Percentiles rank a stretch among this genome's conserved stretches.
phyloP scores from a whole-genome alignment of 2,329 filamentous ascomycete genomes.

The Aspergillus aculeatus region DNA sequence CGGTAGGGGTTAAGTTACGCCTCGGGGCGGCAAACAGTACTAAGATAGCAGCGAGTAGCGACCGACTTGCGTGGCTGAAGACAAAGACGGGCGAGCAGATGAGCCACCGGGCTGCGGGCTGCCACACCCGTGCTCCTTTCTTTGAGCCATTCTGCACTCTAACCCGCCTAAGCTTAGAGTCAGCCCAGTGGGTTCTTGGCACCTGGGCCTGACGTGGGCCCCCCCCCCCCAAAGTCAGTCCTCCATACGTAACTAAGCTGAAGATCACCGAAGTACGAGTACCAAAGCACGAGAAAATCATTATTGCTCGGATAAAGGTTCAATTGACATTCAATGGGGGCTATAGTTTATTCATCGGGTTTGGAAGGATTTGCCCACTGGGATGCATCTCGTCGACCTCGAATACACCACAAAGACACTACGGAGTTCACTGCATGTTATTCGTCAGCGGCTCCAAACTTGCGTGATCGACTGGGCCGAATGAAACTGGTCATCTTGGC shows the following conservation, averaged over 20 bases:
- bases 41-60: background rate
- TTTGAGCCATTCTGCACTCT: background rate
- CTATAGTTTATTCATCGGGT: too few relatives aligned
- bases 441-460: background rate
- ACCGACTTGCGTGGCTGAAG: background rate
- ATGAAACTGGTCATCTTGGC: background rate
- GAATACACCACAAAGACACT: too few relatives aligned
- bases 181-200: background rate
- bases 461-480: background rate
- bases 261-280: too few relatives aligned
- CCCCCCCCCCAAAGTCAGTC: too few relatives aligned
- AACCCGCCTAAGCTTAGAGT: background rate
- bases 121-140: too few relatives aligned
- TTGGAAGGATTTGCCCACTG: too few relatives aligned
- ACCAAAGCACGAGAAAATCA: too few relatives aligned
- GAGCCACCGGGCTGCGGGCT: too few relatives aligned
- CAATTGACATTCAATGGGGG: too few relatives aligned
- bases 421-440: background rate
- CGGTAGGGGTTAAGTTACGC: background rate
- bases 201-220: background rate
- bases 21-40: background rate
- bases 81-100: background rate
- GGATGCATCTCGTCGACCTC: too few relatives aligned
- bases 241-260: too few relatives aligned
- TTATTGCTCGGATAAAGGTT: too few relatives aligned